Evolutionary conservation across 2,329 filamentous ascomycete species (phyloP).

Genomic region (Venturiaceae sp.): DNA sequence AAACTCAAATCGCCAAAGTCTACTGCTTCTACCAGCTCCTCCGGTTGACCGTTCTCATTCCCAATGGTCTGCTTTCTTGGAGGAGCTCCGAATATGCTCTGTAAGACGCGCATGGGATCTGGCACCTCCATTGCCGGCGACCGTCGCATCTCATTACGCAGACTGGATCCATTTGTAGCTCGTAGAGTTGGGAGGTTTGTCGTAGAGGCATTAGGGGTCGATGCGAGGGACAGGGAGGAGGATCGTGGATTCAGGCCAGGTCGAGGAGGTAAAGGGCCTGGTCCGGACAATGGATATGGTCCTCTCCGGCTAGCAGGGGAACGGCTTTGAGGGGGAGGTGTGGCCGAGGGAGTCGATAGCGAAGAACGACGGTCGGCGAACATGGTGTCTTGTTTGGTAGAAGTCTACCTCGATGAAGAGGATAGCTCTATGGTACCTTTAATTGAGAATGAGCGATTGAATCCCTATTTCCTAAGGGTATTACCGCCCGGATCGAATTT

Average conservation of each 20-base stretch:
- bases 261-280: constrained; percentile 41
- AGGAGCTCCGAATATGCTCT: constrained; percentile 37
- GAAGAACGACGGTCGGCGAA: constrained; percentile 83
- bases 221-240: constrained; percentile 69
- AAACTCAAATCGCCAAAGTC: constrained; percentile 74
- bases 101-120: constrained; percentile 64
- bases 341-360: constrained; percentile 52
- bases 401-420: background rate
- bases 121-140: constrained; percentile 45
- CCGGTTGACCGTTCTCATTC: constrained; percentile 17
- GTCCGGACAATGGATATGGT: constrained; percentile 61
- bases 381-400: constrained; percentile 43
- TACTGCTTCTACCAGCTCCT: constrained; percentile 51
- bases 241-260: constrained; percentile 59
- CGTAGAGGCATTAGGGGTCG: constrained; percentile 63
- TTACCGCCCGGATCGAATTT: too few species aligned
- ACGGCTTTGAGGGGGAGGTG: constrained; percentile 36
- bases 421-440: background rate
- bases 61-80: constrained; percentile 10
- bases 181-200: constrained; percentile 60
- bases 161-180: constrained; percentile 55
- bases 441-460: background rate
- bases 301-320: constrained; percentile 38
- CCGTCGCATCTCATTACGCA: constrained; percentile 48
- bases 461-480: background rate